A percentile compares a stretch with the other conserved stretches of the same genome.
Conservation (phyloP, 2,329 filamentous ascomycete genomes). For the Fusarium pseudograminearum region DNA sequence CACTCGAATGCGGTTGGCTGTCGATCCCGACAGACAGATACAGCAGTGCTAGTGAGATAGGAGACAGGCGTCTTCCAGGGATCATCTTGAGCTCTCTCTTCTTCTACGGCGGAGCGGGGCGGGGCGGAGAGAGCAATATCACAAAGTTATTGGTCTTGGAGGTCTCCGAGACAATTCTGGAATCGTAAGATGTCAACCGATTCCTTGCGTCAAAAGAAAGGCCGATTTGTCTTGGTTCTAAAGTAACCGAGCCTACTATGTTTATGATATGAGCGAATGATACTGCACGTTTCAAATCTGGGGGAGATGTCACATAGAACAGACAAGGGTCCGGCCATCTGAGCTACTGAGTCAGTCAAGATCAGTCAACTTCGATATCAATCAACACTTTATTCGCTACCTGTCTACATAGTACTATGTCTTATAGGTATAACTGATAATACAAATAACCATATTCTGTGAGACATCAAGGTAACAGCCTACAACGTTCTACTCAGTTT, state of each 20-base stretch:
- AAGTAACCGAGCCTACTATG: neutral
- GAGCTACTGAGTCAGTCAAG: neutral
- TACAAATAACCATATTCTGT: neutral
- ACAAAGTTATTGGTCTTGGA: neutral
- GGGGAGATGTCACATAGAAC: conserved; percentile 36
- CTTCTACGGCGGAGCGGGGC: conserved; percentile 39
- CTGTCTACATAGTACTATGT: neutral
- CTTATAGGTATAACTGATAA: neutral
- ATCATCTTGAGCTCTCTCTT: neutral
- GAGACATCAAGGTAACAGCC: neutral
- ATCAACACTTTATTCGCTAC: neutral
- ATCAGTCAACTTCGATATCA: neutral
- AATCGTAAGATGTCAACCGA: neutral
- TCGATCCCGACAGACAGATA: conserved; percentile 27
- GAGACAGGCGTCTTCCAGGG: neutral
- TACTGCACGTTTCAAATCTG: conserved; percentile 20
- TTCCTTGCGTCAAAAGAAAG: neutral
- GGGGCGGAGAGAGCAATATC: conserved; percentile 22
- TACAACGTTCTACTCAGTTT: neutral
- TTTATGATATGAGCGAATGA: conserved; percentile 26
- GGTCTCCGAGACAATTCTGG: conserved; percentile 4
- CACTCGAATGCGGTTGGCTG: conserved; percentile 25
- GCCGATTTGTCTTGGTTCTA: conserved; percentile 13
- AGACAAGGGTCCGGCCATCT: conserved; percentile 20
- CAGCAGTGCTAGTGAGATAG: conserved; percentile 8